A percentile compares a stretch with the other conserved stretches of the same genome.
These are phyloP conservation scores for Cystobasidium tubakii DNA, from an alignment of 768 basidiomycete species.

Conservation along the genomic window DNA sequence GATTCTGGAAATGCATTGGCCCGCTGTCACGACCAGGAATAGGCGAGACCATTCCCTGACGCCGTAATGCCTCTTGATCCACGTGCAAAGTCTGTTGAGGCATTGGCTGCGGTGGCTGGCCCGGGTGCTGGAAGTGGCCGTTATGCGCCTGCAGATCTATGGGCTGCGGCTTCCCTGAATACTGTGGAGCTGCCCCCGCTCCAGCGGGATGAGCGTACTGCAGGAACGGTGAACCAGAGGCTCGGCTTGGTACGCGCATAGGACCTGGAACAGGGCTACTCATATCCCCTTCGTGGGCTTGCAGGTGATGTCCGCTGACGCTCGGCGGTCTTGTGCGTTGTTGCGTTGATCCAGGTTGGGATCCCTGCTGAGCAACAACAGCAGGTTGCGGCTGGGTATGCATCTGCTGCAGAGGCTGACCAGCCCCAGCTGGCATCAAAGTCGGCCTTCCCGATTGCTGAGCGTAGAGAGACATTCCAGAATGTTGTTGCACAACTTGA, in stretches of 20 bases:
- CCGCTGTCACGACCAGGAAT: background rate
- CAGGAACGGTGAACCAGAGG: background rate
- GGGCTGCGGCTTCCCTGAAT: background rate
- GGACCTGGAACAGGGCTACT: background rate
- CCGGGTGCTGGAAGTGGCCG: background rate
- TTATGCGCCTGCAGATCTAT: conserved; percentile 2
- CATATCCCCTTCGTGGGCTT: background rate
- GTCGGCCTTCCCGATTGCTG: background rate
- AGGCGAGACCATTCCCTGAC: background rate
- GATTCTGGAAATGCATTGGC: background rate
- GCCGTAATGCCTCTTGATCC: background rate
- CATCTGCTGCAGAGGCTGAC: conserved; percentile 12
- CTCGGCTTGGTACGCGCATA: conserved; percentile 21
- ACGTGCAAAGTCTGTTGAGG: background rate
- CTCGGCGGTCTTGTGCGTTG: conserved; percentile 10
- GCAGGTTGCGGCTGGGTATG: background rate
- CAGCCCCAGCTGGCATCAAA: background rate
- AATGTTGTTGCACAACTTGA: background rate
- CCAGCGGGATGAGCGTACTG: background rate
- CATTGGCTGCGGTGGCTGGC: background rate
- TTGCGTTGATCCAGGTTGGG: background rate
- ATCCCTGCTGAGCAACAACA: background rate
- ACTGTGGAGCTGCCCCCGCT: background rate
- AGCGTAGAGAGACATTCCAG: background rate
- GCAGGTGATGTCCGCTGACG: conserved; percentile 13